Evolutionary conservation across 2,329 filamentous ascomycete species (phyloP).

Genomic region (Ophiosphaerella narmari): DNA sequence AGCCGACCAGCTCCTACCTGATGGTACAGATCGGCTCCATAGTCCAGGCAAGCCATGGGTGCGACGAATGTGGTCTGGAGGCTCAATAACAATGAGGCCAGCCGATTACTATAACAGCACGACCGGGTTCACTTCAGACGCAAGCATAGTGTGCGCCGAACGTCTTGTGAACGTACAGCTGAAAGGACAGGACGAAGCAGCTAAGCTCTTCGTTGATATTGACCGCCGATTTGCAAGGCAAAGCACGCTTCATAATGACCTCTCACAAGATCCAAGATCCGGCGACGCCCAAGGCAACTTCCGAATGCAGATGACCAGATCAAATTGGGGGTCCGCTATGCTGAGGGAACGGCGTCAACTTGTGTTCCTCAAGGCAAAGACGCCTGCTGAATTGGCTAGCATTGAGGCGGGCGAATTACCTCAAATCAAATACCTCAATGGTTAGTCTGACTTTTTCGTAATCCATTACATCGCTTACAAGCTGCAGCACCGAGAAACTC

Average conservation of each 20-base stretch:
- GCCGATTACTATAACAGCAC: conserved; percentile 7
- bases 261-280: not conserved
- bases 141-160: conserved; percentile 44
- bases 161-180: conserved; percentile 54
- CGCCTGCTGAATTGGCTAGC: conserved; percentile 43
- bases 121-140: conserved; percentile 11
- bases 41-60: conserved; percentile 73
- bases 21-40: conserved; percentile 84
- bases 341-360: conserved; percentile 65
- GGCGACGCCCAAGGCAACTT: not conserved
- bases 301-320: conserved; percentile 8
- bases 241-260: conserved; percentile 17
- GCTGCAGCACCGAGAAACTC: conserved; percentile 55
- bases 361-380: conserved; percentile 64
- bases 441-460: conserved; percentile 22
- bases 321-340: conserved; percentile 39
- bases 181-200: conserved; percentile 54
- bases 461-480: conserved; percentile 14
- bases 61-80: conserved; percentile 88
- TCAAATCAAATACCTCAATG: conserved; percentile 44
- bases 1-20: conserved; percentile 67
- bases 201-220: conserved; percentile 64
- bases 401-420: conserved; percentile 32
- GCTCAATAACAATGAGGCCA: conserved; percentile 62
- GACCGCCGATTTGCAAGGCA: conserved; percentile 56